phyloP scores from a whole-genome alignment of 345 rosid species.

The Citrus hindsii region DNA sequence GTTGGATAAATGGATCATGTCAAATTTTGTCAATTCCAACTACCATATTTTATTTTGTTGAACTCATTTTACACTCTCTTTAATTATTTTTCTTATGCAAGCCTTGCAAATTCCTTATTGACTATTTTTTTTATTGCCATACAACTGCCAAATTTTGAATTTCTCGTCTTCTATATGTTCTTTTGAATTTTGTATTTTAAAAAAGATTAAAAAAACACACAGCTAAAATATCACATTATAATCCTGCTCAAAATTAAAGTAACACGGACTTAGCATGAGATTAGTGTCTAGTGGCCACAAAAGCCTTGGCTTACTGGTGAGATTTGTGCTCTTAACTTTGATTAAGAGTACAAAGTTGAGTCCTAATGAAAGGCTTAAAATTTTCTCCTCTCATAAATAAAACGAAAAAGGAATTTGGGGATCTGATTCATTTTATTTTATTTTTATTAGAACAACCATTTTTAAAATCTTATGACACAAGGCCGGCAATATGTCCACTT shows the following conservation, averaged over 20 bases:
- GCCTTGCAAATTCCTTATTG: no score
- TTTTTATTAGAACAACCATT: no score
- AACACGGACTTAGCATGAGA: background rate
- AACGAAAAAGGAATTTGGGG: background rate
- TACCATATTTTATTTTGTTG: no score
- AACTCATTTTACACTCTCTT: no score
- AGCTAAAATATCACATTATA: background rate
- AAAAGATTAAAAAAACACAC: background rate
- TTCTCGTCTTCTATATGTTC: background rate
- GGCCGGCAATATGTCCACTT: no score
- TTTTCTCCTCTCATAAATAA: no score
- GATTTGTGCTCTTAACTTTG: no score
- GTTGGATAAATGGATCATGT: rapidly evolving
- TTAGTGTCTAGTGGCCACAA: background rate
- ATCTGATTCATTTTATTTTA: background rate
- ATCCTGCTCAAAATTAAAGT: background rate
- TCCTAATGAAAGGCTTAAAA: no score
- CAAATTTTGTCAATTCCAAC: no score
- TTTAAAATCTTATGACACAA: background rate
- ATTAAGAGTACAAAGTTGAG: no score
- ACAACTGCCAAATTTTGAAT: background rate
- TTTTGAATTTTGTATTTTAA: background rate
- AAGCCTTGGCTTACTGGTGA: background rate
- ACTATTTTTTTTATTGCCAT: background rate
- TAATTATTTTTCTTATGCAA: no score